Evolutionary conservation across 2,329 filamentous ascomycete species (phyloP).

Genomic region (Bipolaris cookei): DNA sequence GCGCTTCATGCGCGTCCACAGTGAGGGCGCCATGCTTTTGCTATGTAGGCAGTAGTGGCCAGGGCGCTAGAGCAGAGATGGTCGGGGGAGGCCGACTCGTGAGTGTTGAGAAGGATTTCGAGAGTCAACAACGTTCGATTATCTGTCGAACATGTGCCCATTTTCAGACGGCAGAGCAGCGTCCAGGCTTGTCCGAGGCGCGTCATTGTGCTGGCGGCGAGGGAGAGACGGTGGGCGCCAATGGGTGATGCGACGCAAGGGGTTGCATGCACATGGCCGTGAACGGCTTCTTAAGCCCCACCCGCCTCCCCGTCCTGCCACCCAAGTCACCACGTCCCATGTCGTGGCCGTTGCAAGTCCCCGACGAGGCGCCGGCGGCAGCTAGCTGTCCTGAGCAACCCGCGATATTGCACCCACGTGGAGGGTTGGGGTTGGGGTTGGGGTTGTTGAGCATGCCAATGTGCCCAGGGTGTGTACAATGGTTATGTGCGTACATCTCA

Average conservation of each 20-base stretch:
- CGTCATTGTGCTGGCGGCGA: constrained; percentile 11
- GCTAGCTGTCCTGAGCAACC: not conserved
- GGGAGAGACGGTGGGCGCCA: constrained; percentile 27
- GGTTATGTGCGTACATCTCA: too few species aligned
- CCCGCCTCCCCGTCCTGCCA: constrained; percentile 21
- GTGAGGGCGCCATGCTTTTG: constrained; percentile 44
- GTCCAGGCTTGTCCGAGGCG: constrained; percentile 17
- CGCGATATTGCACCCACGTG: not conserved
- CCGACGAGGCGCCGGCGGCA: not conserved
- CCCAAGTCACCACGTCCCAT: not conserved
- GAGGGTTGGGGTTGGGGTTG: not conserved
- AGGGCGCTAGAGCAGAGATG: constrained; percentile 38
- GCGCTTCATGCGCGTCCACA: constrained; percentile 48
- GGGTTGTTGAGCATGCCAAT: not conserved
- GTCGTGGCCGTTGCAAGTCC: not conserved
- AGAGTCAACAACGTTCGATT: constrained; percentile 25
- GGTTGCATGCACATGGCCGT: constrained; percentile 16
- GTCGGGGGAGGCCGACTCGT: constrained; percentile 14
- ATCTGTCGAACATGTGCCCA: constrained; percentile 33
- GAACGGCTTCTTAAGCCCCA: constrained; percentile 14
- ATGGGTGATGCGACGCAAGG: constrained; percentile 36
- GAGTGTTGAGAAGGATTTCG: constrained; percentile 17
- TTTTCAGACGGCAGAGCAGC: constrained; percentile 28
- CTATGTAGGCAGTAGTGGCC: constrained; percentile 27
- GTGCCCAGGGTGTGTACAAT: too few species aligned